Evolutionary conservation across 2,329 filamentous ascomycete genomes (phyloP).

Genomic region (Aspergillus hortae): DNA sequence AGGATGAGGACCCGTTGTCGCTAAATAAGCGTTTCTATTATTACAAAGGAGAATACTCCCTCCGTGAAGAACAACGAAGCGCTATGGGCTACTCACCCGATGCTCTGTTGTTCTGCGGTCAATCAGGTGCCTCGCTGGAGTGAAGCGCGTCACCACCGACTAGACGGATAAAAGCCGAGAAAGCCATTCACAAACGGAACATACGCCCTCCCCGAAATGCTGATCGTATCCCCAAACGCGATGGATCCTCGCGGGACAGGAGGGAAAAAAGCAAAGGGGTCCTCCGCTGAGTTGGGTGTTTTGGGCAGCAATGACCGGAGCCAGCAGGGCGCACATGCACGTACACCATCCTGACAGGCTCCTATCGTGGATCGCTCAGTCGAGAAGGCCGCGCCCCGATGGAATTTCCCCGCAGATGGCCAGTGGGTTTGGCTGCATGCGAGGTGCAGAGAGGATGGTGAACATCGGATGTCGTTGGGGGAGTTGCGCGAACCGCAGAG

Average conservation of each 20-base stretch:
- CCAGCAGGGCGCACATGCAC: slow-evolving; percentile 17
- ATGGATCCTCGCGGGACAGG: slow-evolving; percentile 5
- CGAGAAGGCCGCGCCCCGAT: neutral
- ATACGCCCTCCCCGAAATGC: slow-evolving; percentile 12
- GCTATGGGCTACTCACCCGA: neutral
- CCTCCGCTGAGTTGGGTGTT: slow-evolving; percentile 14
- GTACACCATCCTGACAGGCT: neutral
- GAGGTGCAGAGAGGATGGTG: neutral
- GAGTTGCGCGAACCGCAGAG: neutral
- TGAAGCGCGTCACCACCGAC: slow-evolving; percentile 12
- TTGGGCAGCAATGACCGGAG: slow-evolving; percentile 22
- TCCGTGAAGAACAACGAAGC: neutral
- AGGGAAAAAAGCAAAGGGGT: slow-evolving; percentile 7
- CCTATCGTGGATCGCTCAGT: slow-evolving; percentile 1
- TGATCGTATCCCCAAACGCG: slow-evolving; percentile 17
- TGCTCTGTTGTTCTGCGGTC: neutral
- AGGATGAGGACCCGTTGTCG: neutral
- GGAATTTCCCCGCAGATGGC: slow-evolving; percentile 3
- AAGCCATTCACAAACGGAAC: slow-evolving; percentile 11
- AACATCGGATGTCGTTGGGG: neutral
- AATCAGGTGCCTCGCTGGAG: neutral
- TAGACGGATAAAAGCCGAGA: slow-evolving; percentile 12
- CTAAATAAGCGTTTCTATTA: neutral
- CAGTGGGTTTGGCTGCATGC: slow-evolving; percentile 4
- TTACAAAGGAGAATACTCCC: neutral